These are phyloP conservation scores for Acanthamoeba sp. DNA, from an alignment of 208 protist genomes.

Conservation along the genomic window DNA sequence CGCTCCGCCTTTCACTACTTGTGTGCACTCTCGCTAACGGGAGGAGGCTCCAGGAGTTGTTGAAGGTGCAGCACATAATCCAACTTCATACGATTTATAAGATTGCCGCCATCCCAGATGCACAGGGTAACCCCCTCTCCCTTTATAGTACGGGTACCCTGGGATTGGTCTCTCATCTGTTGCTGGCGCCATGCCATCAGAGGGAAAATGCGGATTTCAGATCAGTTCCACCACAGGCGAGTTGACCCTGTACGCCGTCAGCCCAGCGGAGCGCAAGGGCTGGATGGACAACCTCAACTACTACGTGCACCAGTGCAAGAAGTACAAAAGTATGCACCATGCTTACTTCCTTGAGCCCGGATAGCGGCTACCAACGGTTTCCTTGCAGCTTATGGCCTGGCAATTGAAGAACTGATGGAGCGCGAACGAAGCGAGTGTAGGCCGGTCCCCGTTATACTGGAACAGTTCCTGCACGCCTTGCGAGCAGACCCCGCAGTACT, in stretches of 20 bases:
- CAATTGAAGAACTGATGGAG: conserved; percentile 27
- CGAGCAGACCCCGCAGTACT: background rate
- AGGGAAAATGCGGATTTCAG: background rate
- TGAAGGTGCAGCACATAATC: conserved; percentile 1
- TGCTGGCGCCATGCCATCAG: background rate
- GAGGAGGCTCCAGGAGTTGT: background rate
- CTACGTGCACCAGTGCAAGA: conserved; percentile 15
- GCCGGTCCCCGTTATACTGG: background rate
- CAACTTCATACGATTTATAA: conserved; percentile 4
- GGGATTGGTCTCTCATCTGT: background rate
- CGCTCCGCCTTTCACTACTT: background rate
- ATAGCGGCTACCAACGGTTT: background rate
- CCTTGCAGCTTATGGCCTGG: background rate
- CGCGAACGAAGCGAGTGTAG: conserved; percentile 4
- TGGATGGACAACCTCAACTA: conserved; percentile 36
- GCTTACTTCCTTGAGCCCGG: no score
- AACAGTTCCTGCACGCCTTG: background rate
- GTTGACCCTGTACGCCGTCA: background rate
- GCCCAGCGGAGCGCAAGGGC: background rate
- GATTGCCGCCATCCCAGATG: background rate
- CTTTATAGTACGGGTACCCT: background rate
- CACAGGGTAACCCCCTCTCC: background rate
- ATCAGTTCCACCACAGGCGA: background rate
- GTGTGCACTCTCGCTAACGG: background rate
- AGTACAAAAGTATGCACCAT: background rate